Evolutionary conservation across 163 green algal species (phyloP), one percentile per base, ranked within the genome.

Genomic region (Scenedesmus sp.): DNA sequence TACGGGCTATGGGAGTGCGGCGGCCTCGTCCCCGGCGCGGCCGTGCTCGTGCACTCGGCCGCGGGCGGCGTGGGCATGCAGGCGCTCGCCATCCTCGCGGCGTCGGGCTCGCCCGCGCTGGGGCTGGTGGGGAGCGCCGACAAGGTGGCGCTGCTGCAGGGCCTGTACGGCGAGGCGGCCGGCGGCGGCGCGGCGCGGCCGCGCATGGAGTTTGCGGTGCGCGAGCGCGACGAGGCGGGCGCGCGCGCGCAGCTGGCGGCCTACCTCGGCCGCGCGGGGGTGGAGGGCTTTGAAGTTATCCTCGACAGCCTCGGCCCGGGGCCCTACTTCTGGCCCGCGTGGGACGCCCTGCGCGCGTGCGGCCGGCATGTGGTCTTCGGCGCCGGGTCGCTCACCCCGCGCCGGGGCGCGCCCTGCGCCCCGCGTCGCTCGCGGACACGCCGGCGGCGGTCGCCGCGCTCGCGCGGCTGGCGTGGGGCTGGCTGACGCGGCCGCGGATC

Each of bases 1-100:
- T 89, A 86, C 77, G 84, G 70, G 6, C 65, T 89, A 13, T 77
- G 42, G 7, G 50, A 69, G 26, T 72, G 83, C 7, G 84, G 77
- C 2, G 47, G 77, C 3, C 54, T 87, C 18, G 47, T 28, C 31
- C 47, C 39, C 10, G 83, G 82, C 11, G 33, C 80, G 33, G 36
- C 45, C 14, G 78, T 88, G 44, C 44, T 90, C 60, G 76, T 90
- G 36, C 85, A 90, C 22, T 80, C 60, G 33, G 80, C 75, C 42
- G 83, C 75, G n/a, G 82, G 85, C 5, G 85, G 85, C 1, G 84
- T 84, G 45, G 85, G 85, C 2, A 39, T 86, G 39, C 66, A 77
- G 22, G 75, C 70, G 11, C 60, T 87, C 17, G 39, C 57, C 22
- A 88, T 90, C 34, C 74, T 82, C 28, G 24, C 42, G n/a, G 36